Conservation (phyloP, 2,329 filamentous ascomycete genomes). For the Neospermospora avenae region DNA sequence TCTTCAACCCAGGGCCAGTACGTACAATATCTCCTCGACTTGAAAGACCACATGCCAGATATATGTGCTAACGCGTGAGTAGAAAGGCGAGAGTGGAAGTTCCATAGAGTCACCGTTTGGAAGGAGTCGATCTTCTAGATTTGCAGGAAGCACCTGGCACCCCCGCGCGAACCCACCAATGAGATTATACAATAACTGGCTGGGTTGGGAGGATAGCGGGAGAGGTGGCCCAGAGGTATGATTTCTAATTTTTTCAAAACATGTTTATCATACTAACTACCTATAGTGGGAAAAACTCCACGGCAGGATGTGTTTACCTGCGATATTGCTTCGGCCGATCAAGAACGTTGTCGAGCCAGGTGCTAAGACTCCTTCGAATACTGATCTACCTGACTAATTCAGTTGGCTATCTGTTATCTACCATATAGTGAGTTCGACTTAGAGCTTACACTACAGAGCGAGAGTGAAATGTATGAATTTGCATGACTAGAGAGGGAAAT, state of each 20-base stretch:
- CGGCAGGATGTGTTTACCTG: slow-evolving; percentile 56
- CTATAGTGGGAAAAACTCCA: slow-evolving; percentile 51
- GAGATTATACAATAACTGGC: slow-evolving; percentile 60
- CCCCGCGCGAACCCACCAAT: slow-evolving; percentile 55
- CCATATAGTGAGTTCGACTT: neutral
- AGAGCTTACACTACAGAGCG: neutral
- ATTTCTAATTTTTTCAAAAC: neutral
- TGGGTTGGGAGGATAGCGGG: slow-evolving; percentile 55
- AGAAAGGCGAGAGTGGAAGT: slow-evolving; percentile 50
- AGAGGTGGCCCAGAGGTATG: slow-evolving; percentile 46
- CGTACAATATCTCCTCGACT: neutral
- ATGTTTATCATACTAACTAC: slow-evolving; percentile 1
- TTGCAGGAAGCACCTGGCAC: slow-evolving; percentile 59
- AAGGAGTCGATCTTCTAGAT: slow-evolving; percentile 56
- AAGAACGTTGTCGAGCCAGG: slow-evolving; percentile 54
- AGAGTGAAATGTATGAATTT: neutral
- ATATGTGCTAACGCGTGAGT: neutral
- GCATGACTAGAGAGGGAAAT: neutral
- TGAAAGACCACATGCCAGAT: neutral
- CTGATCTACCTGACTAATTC: slow-evolving; percentile 2
- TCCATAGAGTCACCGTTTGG: slow-evolving; percentile 51
- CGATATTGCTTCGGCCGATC: slow-evolving; percentile 57
- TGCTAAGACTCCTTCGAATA: slow-evolving; percentile 35
- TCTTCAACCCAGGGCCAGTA: slow-evolving; percentile 57
- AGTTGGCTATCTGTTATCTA: neutral